phyloP scores from a whole-genome alignment of 2,329 filamentous ascomycete genomes.

The Pseudofabraea citricarpa region DNA sequence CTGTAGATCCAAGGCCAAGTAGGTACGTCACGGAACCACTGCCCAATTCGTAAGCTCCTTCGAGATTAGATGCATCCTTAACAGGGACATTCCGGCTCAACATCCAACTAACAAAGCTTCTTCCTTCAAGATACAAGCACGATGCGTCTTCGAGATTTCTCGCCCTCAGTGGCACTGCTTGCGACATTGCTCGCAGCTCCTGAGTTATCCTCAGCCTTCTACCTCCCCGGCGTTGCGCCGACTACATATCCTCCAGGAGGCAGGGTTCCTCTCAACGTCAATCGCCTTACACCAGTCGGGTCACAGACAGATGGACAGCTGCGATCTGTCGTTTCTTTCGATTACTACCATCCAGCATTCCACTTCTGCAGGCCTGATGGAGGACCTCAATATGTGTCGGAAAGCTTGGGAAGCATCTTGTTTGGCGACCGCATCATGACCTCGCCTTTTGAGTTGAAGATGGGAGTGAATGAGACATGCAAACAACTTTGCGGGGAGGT shows the following conservation, averaged over 20 bases:
- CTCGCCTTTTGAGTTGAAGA: conserved; percentile 86
- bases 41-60: conserved; percentile 15
- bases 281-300: conserved; percentile 82
- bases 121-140: too few species aligned
- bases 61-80: neutral
- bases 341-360: conserved; percentile 89
- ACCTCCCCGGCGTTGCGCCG: conserved; percentile 91
- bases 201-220: conserved; percentile 69
- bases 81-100: too few species aligned
- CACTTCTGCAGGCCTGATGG: conserved; percentile 79
- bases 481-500: conserved; percentile 69
- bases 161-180: conserved; percentile 41
- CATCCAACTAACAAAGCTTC: too few species aligned
- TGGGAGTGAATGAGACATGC: conserved; percentile 84
- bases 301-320: conserved; percentile 73
- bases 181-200: conserved; percentile 44
- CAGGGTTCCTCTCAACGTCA: conserved; percentile 82
- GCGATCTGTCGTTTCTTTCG: conserved; percentile 90
- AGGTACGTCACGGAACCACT: conserved; percentile 6
- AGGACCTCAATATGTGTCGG: conserved; percentile 74
- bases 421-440: conserved; percentile 97
- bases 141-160: conserved; percentile 26
- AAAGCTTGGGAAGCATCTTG: conserved; percentile 90
- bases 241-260: conserved; percentile 83
- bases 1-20: conserved; percentile 5